phyloP scores from a whole-genome alignment of 371 early-diverging fungal species.

The Globomyces sp. region DNA sequence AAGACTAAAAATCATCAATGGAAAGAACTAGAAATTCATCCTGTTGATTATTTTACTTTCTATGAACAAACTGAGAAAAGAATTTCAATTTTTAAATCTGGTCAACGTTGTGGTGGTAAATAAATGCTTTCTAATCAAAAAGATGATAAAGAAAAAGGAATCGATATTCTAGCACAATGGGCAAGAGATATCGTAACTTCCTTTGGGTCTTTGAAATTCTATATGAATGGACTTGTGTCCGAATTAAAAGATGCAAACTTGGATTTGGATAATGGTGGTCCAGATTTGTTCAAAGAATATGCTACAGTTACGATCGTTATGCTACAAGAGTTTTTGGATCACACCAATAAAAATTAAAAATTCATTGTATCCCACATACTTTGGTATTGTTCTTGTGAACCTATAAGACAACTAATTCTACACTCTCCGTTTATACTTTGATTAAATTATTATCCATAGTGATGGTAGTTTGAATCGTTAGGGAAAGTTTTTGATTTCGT shows the following conservation, averaged over 20 bases:
- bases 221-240: neutral
- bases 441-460: too few relatives aligned
- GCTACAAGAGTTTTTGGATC: too few relatives aligned
- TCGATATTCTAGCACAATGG: neutral
- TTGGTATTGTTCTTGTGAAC: too few relatives aligned
- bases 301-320: too few relatives aligned
- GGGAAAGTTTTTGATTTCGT: too few relatives aligned
- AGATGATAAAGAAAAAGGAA: constrained; percentile 4
- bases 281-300: neutral
- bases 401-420: too few relatives aligned
- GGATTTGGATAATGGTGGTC: neutral
- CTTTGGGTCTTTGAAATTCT: neutral
- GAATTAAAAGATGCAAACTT: neutral
- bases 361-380: too few relatives aligned
- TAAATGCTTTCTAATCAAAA: too few relatives aligned
- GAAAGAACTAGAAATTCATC: neutral
- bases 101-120: neutral
- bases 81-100: neutral
- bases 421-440: too few relatives aligned
- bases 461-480: too few relatives aligned
- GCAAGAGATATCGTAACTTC: neutral
- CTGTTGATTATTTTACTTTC: neutral
- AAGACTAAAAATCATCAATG: neutral
- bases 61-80: constrained; percentile 10
- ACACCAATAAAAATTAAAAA: too few relatives aligned